Evolutionary conservation across 1,284 basidiomycete genomes (phyloP).

Genomic region (Cystobasidiaceae sp.): DNA sequence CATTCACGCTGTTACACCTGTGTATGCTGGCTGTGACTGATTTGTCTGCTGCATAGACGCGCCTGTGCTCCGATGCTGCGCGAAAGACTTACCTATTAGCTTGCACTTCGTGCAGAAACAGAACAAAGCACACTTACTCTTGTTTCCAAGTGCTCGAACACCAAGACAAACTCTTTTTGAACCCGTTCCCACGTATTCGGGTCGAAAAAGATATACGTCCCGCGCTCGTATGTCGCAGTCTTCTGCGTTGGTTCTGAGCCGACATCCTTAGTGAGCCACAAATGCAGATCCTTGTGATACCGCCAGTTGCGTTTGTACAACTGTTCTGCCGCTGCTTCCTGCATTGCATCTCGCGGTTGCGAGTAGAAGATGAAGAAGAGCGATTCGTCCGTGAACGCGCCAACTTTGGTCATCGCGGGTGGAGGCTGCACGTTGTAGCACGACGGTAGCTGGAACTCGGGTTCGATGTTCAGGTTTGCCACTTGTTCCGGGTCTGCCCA

Average conservation of each 20-base stretch:
- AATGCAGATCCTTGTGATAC: constrained; percentile 88
- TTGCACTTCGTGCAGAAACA: neutral
- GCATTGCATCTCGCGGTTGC: constrained; percentile 82
- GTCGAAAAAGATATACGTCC: constrained; percentile 87
- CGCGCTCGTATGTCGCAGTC: constrained; percentile 80
- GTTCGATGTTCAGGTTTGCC: constrained; percentile 74
- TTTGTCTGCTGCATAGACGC: constrained; percentile 2
- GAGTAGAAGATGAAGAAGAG: constrained; percentile 99
- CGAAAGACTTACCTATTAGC: neutral
- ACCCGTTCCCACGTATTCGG: constrained; percentile 79
- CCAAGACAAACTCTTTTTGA: constrained; percentile 75
- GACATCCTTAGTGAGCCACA: constrained; percentile 94
- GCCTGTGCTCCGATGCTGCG: constrained; percentile 11
- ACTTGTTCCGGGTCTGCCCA: constrained; percentile 70
- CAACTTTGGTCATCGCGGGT: constrained; percentile 77
- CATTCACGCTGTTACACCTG: neutral
- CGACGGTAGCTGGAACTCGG: constrained; percentile 76
- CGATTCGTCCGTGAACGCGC: constrained; percentile 91
- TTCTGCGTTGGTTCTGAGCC: constrained; percentile 76
- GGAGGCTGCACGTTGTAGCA: constrained; percentile 94
- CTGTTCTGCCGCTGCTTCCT: constrained; percentile 93
- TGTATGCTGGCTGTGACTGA: constrained; percentile 5
- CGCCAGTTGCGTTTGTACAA: constrained; percentile 97
- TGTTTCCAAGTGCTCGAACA: constrained; percentile 81
- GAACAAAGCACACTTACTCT: constrained; percentile 50